Evolutionary conservation across 495 filamentous ascomycete species (phyloP).

Genomic region (Lasiosphaeria hispida): DNA sequence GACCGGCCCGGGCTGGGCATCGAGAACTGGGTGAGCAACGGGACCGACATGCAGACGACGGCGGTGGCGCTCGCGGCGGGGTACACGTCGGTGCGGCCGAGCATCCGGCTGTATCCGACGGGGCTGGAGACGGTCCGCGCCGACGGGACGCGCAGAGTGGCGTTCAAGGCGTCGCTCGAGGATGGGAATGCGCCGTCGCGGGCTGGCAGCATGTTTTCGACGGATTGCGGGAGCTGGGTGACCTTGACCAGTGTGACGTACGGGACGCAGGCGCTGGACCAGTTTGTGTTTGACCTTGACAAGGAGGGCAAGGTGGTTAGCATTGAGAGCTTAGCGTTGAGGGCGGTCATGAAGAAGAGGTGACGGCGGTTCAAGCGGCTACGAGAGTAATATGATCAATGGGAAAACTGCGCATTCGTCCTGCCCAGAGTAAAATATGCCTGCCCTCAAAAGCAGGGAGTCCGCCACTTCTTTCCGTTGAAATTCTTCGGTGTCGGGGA

Average conservation of each 20-base stretch:
- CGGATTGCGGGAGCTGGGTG: constrained; percentile 50
- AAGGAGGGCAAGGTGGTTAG: constrained; percentile 37
- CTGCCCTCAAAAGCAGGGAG: no score
- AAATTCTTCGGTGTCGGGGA: no score
- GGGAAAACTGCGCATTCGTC: no score
- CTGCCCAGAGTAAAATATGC: no score
- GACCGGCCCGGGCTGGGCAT: constrained; percentile 46
- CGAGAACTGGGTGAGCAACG: constrained; percentile 49
- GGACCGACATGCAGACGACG: constrained; percentile 44
- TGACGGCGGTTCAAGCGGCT: no score
- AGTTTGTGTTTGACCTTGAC: constrained; percentile 51
- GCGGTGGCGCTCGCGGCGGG: constrained; percentile 34
- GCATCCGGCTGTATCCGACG: constrained; percentile 52
- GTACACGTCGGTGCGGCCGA: constrained; percentile 30
- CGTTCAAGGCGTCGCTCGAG: constrained; percentile 47
- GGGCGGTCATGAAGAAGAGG: constrained; percentile 21
- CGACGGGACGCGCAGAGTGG: constrained; percentile 30
- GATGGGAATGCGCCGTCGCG: constrained; percentile 19
- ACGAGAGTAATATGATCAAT: no score
- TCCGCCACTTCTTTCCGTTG: no score
- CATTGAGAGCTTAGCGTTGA: constrained; percentile 46
- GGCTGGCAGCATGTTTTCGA: constrained; percentile 20
- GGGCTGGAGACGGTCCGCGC: constrained; percentile 31
- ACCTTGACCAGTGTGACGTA: constrained; percentile 44
- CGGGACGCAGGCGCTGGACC: constrained; percentile 44